Evolutionary conservation across 139 green algal genomes (phyloP).

Genomic region (Micractinium sp.): DNA sequence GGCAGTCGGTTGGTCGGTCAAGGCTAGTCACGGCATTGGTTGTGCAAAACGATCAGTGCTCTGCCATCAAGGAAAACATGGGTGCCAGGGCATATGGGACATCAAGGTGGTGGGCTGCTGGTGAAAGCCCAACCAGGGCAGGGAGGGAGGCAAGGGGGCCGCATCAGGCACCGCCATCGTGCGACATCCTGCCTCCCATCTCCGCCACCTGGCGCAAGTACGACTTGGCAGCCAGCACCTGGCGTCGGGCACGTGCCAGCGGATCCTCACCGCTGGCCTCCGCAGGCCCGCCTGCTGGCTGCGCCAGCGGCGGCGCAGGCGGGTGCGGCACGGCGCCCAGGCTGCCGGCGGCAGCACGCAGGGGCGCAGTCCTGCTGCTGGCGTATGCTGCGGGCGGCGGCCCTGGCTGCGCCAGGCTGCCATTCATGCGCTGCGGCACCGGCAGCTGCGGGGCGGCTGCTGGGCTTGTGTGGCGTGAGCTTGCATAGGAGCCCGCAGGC

Average conservation of each 20-base stretch:
- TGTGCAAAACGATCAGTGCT: neutral
- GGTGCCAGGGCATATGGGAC: neutral
- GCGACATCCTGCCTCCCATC: neutral
- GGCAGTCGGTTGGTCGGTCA: neutral
- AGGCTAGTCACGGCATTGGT: neutral
- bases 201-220: constrained; percentile 40
- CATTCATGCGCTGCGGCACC: neutral
- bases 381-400: neutral
- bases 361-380: neutral
- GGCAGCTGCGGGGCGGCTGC: neutral
- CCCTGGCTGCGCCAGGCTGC: neutral
- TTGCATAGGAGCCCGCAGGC: neutral
- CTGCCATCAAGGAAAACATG: neutral
- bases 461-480: neutral
- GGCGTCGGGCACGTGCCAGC: constrained; percentile 33
- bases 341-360: neutral
- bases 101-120: neutral
- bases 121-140: neutral
- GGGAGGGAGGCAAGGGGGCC: neutral
- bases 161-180: neutral
- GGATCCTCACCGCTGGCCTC: constrained; percentile 24
- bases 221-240: constrained; percentile 45
- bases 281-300: neutral
- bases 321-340: neutral
- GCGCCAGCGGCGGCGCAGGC: neutral